A percentile compares a stretch with the other conserved stretches of the same genome.
phyloP scores from a whole-genome alignment of 2,329 filamentous ascomycete genomes.

The Biscogniauxia marginata region DNA sequence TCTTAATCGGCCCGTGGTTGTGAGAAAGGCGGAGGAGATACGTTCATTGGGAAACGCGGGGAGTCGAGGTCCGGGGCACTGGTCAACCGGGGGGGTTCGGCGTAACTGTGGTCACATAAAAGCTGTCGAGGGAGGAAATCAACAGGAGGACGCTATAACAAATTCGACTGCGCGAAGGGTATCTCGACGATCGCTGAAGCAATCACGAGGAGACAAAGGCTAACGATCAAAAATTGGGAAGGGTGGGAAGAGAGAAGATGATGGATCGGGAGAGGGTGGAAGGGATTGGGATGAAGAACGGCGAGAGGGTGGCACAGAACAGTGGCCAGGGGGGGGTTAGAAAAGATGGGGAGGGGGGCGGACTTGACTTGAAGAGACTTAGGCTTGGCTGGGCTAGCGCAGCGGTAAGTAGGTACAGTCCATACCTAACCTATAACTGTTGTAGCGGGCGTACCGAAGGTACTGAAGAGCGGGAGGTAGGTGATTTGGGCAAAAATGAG shows the following conservation, averaged over 20 bases:
- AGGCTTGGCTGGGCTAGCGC: background rate
- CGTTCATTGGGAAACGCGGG: constrained; percentile 30
- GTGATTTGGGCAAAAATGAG: too few species aligned
- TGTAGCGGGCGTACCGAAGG: too few species aligned
- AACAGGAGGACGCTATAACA: background rate
- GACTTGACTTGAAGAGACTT: background rate
- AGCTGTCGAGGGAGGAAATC: background rate
- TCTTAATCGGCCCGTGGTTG: constrained; percentile 35
- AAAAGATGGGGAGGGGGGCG: constrained; percentile 2
- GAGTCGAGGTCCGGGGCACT: constrained; percentile 13
- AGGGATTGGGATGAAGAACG: background rate
- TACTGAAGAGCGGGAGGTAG: too few species aligned
- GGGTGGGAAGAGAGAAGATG: background rate
- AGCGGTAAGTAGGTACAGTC: background rate
- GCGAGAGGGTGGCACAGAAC: background rate
- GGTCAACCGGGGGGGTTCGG: background rate
- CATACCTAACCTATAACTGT: too few species aligned
- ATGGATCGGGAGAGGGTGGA: background rate
- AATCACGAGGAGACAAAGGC: too few species aligned
- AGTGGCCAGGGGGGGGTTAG: background rate
- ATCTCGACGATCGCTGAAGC: background rate
- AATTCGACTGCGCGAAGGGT: background rate
- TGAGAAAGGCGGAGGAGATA: constrained; percentile 32
- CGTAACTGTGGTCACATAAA: background rate
- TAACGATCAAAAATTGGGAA: too few species aligned